Conservation (phyloP, 2,329 filamentous ascomycete genomes). For the Xylariaceae sp. region DNA sequence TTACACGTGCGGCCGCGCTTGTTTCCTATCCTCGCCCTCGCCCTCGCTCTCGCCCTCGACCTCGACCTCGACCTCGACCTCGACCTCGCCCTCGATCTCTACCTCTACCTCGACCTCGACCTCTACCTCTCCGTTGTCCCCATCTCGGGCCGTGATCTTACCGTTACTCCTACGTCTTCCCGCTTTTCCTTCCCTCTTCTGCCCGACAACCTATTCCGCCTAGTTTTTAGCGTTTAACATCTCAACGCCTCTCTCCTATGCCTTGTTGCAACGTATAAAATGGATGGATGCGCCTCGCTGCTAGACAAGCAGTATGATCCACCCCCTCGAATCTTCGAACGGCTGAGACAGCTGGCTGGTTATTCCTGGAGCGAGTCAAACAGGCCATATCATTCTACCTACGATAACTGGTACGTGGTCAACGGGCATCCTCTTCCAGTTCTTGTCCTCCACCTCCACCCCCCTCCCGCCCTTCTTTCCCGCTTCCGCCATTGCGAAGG, state of each 20-base stretch:
- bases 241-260: constrained; percentile 11
- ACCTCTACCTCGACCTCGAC: not conserved
- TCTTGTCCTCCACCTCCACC: not conserved
- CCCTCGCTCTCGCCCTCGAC: not conserved
- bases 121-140: constrained; percentile 7
- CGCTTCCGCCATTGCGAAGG: not conserved
- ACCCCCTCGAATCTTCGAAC: constrained; percentile 64
- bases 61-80: not conserved
- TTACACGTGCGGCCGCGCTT: not conserved
- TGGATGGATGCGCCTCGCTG: constrained; percentile 47
- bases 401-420: constrained; percentile 71
- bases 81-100: too few species aligned
- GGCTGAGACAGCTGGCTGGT: constrained; percentile 65
- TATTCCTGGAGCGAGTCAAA: constrained; percentile 69
- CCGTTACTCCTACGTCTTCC: not conserved
- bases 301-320: constrained; percentile 55
- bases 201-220: constrained; percentile 7
- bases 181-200: not conserved
- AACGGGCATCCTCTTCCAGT: not conserved
- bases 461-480: not conserved
- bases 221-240: not conserved
- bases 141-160: not conserved
- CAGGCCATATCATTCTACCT: constrained; percentile 59
- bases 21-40: not conserved
- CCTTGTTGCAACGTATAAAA: constrained; percentile 29